phyloP scores from a whole-genome alignment of 2,329 filamentous ascomycete species.

The Neofusicoccum laricinum region DNA sequence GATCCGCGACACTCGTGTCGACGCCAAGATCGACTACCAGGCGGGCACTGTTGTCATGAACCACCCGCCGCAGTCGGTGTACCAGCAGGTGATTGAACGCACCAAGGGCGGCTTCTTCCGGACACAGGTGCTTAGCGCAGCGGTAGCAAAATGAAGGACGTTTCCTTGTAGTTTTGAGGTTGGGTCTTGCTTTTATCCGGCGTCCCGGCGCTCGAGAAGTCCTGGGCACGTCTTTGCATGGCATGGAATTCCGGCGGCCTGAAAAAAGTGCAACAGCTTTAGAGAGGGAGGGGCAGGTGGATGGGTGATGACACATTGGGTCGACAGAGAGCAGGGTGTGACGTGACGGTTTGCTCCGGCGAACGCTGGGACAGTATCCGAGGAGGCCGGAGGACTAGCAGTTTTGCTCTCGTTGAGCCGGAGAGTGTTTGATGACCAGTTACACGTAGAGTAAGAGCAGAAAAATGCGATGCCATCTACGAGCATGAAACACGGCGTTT shows the following conservation, averaged over 20 bases:
- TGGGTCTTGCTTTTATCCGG: slow-evolving; percentile 14
- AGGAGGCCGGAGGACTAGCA: background rate
- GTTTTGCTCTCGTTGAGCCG: slow-evolving; percentile 2
- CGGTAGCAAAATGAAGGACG: slow-evolving; percentile 45
- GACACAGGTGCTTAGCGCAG: slow-evolving; percentile 81
- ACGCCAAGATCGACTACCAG: slow-evolving; percentile 99
- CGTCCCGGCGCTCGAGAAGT: slow-evolving; percentile 13
- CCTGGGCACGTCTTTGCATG: slow-evolving; percentile 9
- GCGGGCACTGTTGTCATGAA: slow-evolving; percentile 99
- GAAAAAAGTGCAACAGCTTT: background rate
- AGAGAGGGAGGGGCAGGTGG: background rate
- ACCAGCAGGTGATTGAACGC: slow-evolving; percentile 98
- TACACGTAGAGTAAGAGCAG: slow-evolving; percentile 9
- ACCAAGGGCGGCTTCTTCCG: slow-evolving; percentile 99
- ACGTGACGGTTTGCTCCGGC: background rate
- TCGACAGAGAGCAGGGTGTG: background rate
- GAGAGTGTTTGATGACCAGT: slow-evolving; percentile 12
- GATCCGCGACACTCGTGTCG: slow-evolving; percentile 93
- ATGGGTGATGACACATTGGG: background rate
- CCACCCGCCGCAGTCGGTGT: slow-evolving; percentile 96
- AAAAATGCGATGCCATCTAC: slow-evolving; percentile 4
- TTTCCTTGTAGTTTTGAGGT: background rate
- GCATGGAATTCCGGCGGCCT: background rate
- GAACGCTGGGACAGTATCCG: background rate
- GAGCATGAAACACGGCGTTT: slow-evolving; percentile 6